phyloP scores from a whole-genome alignment of 2,329 filamentous ascomycete genomes.

The Nannizziopsis arthrosporioides region DNA sequence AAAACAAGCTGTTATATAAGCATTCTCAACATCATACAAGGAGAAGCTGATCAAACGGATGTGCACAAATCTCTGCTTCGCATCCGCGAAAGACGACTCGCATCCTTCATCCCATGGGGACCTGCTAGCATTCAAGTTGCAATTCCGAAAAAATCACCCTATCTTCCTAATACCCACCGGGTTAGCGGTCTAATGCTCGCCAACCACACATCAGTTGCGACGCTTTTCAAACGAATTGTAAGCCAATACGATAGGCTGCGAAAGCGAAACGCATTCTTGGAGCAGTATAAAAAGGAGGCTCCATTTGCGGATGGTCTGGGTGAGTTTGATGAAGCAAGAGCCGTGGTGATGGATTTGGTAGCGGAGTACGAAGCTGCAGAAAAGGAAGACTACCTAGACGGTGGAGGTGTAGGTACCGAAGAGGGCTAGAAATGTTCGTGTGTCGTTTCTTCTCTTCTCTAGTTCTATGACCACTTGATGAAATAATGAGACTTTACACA shows the following conservation, averaged over 20 bases:
- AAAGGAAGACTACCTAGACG: conserved; percentile 72
- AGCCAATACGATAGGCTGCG: conserved; percentile 86
- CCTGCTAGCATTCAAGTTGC: conserved; percentile 96
- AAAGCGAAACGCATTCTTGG: conserved; percentile 93
- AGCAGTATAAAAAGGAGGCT: conserved; percentile 89
- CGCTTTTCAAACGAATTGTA: conserved; percentile 88
- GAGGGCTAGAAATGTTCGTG: conserved; percentile 7
- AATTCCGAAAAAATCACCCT: conserved; percentile 89
- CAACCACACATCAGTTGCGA: conserved; percentile 94
- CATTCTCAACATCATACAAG: conserved; percentile 97
- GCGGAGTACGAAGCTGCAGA: conserved; percentile 94
- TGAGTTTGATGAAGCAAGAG: conserved; percentile 89
- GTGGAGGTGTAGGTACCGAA: conserved; percentile 11
- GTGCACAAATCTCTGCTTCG: conserved; percentile 94
- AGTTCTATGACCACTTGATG: background rate
- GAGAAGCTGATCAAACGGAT: conserved; percentile 94
- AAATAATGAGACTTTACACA: background rate
- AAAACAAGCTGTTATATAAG: conserved; percentile 99
- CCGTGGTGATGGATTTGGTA: conserved; percentile 84
- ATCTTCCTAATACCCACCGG: conserved; percentile 84
- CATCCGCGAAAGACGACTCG: conserved; percentile 84
- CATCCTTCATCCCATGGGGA: conserved; percentile 97
- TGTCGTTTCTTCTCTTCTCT: background rate
- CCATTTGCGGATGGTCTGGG: conserved; percentile 83
- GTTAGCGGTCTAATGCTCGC: conserved; percentile 96